Percentiles rank a stretch among this genome's conserved stretches.
These are phyloP conservation scores for Fraxinus quadrangulata DNA, from an alignment of 257 asterid species.

Conservation along the genomic window DNA sequence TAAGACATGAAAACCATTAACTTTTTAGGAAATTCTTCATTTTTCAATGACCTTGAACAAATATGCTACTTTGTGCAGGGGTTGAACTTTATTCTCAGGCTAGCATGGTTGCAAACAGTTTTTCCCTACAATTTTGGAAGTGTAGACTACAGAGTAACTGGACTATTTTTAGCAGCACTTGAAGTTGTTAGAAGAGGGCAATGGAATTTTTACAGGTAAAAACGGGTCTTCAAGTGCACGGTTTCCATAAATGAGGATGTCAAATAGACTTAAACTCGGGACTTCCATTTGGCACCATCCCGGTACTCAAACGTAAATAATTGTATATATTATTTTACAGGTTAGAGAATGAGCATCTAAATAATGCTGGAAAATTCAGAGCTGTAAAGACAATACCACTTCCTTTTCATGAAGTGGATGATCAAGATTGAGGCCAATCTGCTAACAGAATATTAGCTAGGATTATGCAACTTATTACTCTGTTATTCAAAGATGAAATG, in stretches of 20 bases:
- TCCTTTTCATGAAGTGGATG: constrained; percentile 87
- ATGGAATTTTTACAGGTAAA: constrained; percentile 90
- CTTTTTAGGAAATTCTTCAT: neutral
- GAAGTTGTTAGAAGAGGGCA: constrained; percentile 96
- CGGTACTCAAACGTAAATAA: neutral
- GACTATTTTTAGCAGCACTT: constrained; percentile 87
- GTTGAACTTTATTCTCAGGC: constrained; percentile 68
- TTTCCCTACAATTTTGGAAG: constrained; percentile 74
- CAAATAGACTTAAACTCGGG: neutral
- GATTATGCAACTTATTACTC: constrained; percentile 6
- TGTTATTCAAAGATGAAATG: constrained; percentile 13
- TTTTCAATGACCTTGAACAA: neutral
- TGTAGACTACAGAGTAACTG: constrained; percentile 78
- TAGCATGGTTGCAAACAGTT: constrained; percentile 92
- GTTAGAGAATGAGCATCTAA: constrained; percentile 98
- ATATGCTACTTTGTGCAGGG: constrained; percentile 49
- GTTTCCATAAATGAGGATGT: neutral
- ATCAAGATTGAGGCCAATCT: constrained; percentile 51
- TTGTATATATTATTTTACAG: constrained; percentile 38
- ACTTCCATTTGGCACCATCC: too few species aligned
- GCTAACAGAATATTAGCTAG: constrained; percentile 11
- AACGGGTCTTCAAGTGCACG: neutral
- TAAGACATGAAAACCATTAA: neutral
- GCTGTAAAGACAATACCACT: constrained; percentile 90
- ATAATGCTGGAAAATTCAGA: constrained; percentile 89